Percentiles rank a stretch among this genome's conserved stretches.
phyloP scores from a whole-genome alignment of 164 flowering plant species.

The Amborella trichopoda region DNA sequence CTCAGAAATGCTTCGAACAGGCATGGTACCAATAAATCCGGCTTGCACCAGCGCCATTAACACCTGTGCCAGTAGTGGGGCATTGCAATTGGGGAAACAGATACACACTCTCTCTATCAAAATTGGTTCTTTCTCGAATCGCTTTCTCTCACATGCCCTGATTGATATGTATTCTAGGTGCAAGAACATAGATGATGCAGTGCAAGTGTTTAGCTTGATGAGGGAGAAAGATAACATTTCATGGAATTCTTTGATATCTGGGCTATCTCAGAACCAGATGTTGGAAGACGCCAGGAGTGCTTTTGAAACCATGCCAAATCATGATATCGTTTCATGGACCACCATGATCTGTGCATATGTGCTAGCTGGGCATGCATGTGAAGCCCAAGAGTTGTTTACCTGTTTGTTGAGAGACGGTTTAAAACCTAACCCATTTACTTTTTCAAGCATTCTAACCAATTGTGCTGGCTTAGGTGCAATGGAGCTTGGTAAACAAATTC shows the following conservation, averaged over 20 bases:
- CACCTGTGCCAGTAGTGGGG: constrained; percentile 28
- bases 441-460: constrained; percentile 24
- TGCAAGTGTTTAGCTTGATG: constrained; percentile 22
- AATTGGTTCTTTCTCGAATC: constrained; percentile 16
- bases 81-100: constrained; percentile 24
- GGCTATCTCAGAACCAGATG: constrained; percentile 22
- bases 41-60: constrained; percentile 27
- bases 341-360: constrained; percentile 33
- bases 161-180: constrained; percentile 36
- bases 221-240: constrained; percentile 20
- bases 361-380: constrained; percentile 22
- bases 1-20: constrained; percentile 24
- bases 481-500: constrained; percentile 19
- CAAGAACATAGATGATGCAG: constrained; percentile 21
- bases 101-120: constrained; percentile 26
- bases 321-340: constrained; percentile 40
- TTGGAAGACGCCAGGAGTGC: constrained; percentile 23
- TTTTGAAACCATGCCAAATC: constrained; percentile 31
- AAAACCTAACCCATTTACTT: constrained; percentile 22
- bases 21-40: constrained; percentile 23
- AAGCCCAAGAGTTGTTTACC: constrained; percentile 22
- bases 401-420: constrained; percentile 21
- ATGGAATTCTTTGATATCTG: constrained; percentile 26
- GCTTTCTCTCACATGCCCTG: constrained; percentile 27
- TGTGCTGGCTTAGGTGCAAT: constrained; percentile 19